These are phyloP conservation scores for Aquilaria agallochum DNA, from an alignment of 441 rosid genomes.

Conservation along the genomic window DNA sequence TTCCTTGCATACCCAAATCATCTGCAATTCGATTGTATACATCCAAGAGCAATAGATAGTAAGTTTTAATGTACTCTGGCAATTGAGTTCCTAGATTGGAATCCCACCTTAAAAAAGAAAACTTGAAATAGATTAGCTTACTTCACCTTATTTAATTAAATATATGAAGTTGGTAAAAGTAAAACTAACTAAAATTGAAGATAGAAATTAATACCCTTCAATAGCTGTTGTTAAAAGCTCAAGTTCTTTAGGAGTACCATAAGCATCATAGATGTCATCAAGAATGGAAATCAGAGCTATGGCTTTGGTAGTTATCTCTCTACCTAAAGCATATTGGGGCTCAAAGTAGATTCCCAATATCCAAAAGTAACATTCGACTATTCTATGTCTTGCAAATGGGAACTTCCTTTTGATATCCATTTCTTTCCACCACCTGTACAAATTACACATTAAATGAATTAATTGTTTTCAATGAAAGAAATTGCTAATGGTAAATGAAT, in stretches of 20 bases:
- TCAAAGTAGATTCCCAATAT: neutral
- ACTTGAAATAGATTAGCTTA: too few relatives aligned
- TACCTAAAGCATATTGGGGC: constrained; percentile 11
- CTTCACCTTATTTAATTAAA: too few relatives aligned
- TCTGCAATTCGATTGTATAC: constrained; percentile 20
- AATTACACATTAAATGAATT: too few relatives aligned
- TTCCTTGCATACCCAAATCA: constrained; percentile 7
- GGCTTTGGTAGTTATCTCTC: constrained; percentile 11
- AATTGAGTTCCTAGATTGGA: constrained; percentile 8
- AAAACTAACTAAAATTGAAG: too few relatives aligned
- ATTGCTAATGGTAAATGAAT: too few relatives aligned
- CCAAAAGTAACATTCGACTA: constrained; percentile 4
- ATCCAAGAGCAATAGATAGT: constrained; percentile 12
- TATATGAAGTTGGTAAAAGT: too few relatives aligned
- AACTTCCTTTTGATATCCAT: constrained; percentile 7
- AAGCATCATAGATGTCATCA: constrained; percentile 27
- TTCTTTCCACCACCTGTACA: constrained; percentile 25
- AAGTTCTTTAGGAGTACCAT: constrained; percentile 20
- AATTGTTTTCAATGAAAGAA: too few relatives aligned
- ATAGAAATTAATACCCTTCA: constrained; percentile 11
- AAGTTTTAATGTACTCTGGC: constrained; percentile 30
- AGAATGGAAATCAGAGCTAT: constrained; percentile 5
- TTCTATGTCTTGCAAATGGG: constrained; percentile 4
- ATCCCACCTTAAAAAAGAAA: constrained; percentile 30
- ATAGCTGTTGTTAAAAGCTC: constrained; percentile 19